Percentiles rank a stretch among this genome's conserved stretches.
Conservation (phyloP, 1,139 yeast genomes). For the Suhomyces ambrosiae region DNA sequence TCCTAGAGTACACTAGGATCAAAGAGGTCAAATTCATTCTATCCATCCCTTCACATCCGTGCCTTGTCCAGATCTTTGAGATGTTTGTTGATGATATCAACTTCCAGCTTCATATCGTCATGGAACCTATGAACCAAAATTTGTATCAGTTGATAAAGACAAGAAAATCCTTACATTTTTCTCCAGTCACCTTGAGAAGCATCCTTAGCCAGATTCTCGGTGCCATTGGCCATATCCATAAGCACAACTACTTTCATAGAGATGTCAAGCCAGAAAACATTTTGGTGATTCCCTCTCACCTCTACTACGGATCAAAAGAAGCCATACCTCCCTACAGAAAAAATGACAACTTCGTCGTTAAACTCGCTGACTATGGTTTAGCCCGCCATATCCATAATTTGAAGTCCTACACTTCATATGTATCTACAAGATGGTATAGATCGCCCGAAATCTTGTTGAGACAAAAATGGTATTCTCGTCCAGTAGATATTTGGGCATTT, state of each 20-base stretch:
- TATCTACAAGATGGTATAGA: constrained; percentile 95
- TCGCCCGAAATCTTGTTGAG: constrained; percentile 88
- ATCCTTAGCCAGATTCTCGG: constrained; percentile 69
- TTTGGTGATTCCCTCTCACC: constrained; percentile 60
- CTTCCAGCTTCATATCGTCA: constrained; percentile 71
- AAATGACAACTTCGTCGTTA: constrained; percentile 61
- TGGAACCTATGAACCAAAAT: constrained; percentile 88
- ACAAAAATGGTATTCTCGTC: constrained; percentile 64
- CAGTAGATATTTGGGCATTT: constrained; percentile 94
- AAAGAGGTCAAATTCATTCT: constrained; percentile 77
- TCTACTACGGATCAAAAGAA: constrained; percentile 51
- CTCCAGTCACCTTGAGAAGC: constrained; percentile 61
- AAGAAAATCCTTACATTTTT: constrained; percentile 53
- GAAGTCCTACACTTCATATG: constrained; percentile 73
- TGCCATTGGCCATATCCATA: constrained; percentile 84
- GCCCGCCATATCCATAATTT: constrained; percentile 64
- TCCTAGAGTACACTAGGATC: constrained; percentile 61
- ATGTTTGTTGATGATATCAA: constrained; percentile 67
- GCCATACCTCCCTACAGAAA: constrained; percentile 41
- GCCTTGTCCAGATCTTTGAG: constrained; percentile 74
- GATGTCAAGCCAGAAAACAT: constrained; percentile 83
- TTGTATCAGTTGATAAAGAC: constrained; percentile 70
- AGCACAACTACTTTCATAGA: constrained; percentile 74
- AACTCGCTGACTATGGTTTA: constrained; percentile 90
- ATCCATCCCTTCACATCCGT: constrained; percentile 69